These are phyloP conservation scores for Aspergillus sp. DNA, from an alignment of 2,329 filamentous ascomycete species.

Conservation along the genomic window DNA sequence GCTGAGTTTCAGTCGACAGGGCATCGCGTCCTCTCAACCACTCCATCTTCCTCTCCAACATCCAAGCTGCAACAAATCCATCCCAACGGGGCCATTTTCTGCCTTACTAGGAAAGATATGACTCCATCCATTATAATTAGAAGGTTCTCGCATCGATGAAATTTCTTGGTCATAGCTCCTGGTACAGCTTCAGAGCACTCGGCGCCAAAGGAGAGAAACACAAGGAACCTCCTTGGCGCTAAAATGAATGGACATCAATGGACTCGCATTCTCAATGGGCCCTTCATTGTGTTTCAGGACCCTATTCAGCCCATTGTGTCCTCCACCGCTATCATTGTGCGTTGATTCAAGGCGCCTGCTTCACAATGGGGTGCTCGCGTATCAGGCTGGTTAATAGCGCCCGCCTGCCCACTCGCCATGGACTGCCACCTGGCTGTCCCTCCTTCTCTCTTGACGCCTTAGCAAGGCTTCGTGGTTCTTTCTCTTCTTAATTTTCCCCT, in stretches of 20 bases:
- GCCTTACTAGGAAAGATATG: not conserved
- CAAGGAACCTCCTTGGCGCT: not conserved
- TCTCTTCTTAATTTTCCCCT: constrained; percentile 20
- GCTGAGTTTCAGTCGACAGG: constrained; percentile 7
- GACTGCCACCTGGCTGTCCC: constrained; percentile 18
- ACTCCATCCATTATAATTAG: not conserved
- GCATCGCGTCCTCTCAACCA: constrained; percentile 4
- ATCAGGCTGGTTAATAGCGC: constrained; percentile 10
- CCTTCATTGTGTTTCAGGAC: constrained; percentile 21
- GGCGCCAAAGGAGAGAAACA: not conserved
- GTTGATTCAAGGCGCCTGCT: constrained; percentile 6
- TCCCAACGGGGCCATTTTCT: not conserved
- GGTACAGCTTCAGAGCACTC: not conserved
- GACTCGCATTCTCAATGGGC: constrained; percentile 13
- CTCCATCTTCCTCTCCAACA: not conserved
- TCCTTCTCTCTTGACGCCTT: constrained; percentile 23
- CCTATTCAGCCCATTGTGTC: constrained; percentile 13
- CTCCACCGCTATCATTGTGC: constrained; percentile 19
- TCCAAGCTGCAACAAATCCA: constrained; percentile 1
- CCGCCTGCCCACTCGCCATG: constrained; percentile 1
- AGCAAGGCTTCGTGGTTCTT: constrained; percentile 25
- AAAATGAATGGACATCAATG: constrained; percentile 21
- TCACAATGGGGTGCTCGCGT: constrained; percentile 1
- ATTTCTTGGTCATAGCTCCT: not conserved
- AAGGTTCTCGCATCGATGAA: not conserved